Evolutionary conservation across 2,329 filamentous ascomycete genomes (phyloP).

Genomic region (Stagonosporopsis chrysanthemi): DNA sequence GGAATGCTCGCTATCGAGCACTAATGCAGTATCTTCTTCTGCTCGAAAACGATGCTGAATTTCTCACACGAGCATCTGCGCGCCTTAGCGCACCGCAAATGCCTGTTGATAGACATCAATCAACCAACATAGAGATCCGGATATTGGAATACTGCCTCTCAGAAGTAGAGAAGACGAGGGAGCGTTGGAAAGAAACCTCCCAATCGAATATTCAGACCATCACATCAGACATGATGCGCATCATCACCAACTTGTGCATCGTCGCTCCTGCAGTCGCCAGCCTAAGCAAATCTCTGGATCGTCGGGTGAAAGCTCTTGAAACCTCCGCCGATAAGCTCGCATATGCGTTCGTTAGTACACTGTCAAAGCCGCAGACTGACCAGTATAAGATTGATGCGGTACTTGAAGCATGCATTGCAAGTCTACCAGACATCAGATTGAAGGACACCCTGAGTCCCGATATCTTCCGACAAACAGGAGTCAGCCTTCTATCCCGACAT

Average conservation of each 20-base stretch:
- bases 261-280: constrained; percentile 46
- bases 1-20: constrained; percentile 49
- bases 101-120: constrained; percentile 25
- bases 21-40: constrained; percentile 61
- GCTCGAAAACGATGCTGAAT: constrained; percentile 26
- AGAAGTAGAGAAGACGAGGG: constrained; percentile 56
- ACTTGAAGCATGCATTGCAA: constrained; percentile 47
- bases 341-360: constrained; percentile 43
- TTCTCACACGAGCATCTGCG: constrained; percentile 10
- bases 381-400: constrained; percentile 55
- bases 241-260: constrained; percentile 59
- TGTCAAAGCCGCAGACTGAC: constrained; percentile 49
- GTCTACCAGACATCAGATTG: constrained; percentile 38
- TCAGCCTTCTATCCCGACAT: constrained; percentile 44
- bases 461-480: constrained; percentile 38
- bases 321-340: constrained; percentile 31
- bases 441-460: constrained; percentile 22
- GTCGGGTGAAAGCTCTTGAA: constrained; percentile 33
- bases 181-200: constrained; percentile 54
- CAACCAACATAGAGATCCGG: constrained; percentile 33
- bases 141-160: constrained; percentile 56
- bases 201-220: constrained; percentile 55
- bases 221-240: constrained; percentile 59
- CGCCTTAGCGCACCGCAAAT: constrained; percentile 11
- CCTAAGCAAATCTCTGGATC: constrained; percentile 29